Evolutionary conservation across 495 filamentous ascomycete genomes (phyloP), one percentile per base, ranked within the genome.

Genomic region (Talaromyces wortmannii): DNA sequence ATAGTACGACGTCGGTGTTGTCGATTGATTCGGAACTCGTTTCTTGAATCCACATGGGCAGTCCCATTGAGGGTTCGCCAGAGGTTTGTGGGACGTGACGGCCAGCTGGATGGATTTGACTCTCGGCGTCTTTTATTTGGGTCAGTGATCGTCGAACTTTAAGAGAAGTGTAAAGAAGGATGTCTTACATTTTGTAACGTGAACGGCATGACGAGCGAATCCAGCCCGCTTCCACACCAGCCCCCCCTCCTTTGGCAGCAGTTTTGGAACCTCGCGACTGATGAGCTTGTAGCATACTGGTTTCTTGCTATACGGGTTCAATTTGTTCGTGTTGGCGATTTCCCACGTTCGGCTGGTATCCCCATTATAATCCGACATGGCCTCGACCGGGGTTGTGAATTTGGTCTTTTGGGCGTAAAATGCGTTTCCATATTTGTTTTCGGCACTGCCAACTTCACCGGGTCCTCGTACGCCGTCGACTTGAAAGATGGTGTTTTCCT

Each of bases 181-280:
- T 31, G 31, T 66, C 83, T 75, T 83, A 92, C 90, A 95, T 68
- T 86, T 88, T 4, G 92, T 97, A 36, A 96, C 92, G 62, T 92
- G 89, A 0, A 97, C 83, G n/a, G 91, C 84, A 56, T 96, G 90
- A 47, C 91, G 73, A 8, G 92, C 91, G 60, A 97, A 97, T 0
- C 89, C 90, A 12, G 92, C 92, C 17, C 92, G 82, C 69, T 96
- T 96, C 92, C 92, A 96, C 32, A 95, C 92, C 17, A 97, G 67
- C 0, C 89, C 83, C 18, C 87, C 87, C 55, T 86, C 82, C 71
- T 89, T 95, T 1, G 92, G 91, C n/a, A 96, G 73, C 4, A 97
- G 72, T 5, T 68, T 66, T 1, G 92, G 86, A 0, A 91, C 84
- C 57, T 96, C 92, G 11, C 92, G 78, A 63, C 88, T 91, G 56